Evolutionary conservation across 2,329 filamentous ascomycete genomes (phyloP), one percentile per base, ranked within the genome.

Genomic region (Ampelomyces quisqualis): DNA sequence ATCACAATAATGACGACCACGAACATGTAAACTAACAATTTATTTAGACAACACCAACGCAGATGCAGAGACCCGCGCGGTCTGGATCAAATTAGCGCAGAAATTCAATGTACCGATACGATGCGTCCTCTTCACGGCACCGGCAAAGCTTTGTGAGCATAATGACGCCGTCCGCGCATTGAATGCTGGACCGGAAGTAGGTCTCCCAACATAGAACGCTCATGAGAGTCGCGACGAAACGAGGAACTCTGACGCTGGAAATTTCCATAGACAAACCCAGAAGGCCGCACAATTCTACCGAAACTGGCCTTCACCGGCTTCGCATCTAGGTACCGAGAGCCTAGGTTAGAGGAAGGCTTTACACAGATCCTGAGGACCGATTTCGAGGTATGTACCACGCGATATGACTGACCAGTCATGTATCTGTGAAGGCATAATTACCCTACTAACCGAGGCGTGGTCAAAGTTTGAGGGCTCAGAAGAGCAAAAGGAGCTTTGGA

Each of bases 41-140:
- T 35, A 21, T 31, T 34, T 40, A 93, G 93, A 98, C 69, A 97
- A 95, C 67, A 97, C 93, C n/a, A 98, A 98, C 64, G 81, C 90
- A 20, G 86, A 95, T 69, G 66, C 76, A 8, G 85, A 88, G 37
- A 88, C 85, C 17, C 79, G 93, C 51, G 77, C 78, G n/a, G 72
- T 86, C 45, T 97, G 91, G 91, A 70, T 88, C 21, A 73, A 80
- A 18, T 70, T 97, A 20, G 90, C 90, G 13, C 78, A 77, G 50
- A 84, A 85, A 57, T 72, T 81, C 58, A 73, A 79, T 3, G 75
- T 94, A 2, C 85, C 87, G 2, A 86, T 95, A 55, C 85, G 91
- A 32, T 95, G 91, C 61, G 76, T 97, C 7, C 85, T 86, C 68
- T 93, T 98, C 72, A 86, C 84, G 36, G 85, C 89, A 9, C 75